Percentiles rank a stretch among this genome's conserved stretches.
Conservation (phyloP, 75 land plant genomes). For the Picea sitchensis region DNA sequence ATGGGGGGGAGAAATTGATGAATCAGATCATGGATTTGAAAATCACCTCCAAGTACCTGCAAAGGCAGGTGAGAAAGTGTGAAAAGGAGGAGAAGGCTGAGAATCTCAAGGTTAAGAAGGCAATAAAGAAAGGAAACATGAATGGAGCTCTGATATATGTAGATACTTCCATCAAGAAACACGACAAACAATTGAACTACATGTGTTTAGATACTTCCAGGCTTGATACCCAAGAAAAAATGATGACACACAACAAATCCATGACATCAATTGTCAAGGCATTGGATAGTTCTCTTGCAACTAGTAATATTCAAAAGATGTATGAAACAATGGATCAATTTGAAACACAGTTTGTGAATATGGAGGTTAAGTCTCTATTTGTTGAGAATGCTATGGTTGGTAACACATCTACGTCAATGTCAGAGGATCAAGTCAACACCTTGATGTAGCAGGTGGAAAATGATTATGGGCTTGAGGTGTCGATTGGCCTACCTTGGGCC, state of each 20-base stretch:
- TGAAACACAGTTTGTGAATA: constrained; percentile 35
- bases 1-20: constrained; percentile 70
- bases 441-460: constrained; percentile 43
- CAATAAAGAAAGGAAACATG: constrained; percentile 94
- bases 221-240: constrained; percentile 83
- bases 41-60: constrained; percentile 76
- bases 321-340: constrained; percentile 44
- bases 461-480: constrained; percentile 44
- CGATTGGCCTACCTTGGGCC: constrained; percentile 38
- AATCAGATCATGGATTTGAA: constrained; percentile 89
- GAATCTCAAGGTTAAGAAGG: constrained; percentile 92
- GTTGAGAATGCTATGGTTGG: constrained; percentile 44
- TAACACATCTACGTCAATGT: constrained; percentile 34
- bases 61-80: constrained; percentile 78
- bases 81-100: constrained; percentile 93
- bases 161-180: constrained; percentile 84
- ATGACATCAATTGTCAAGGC: constrained; percentile 74
- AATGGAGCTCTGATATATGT: constrained; percentile 94
- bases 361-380: constrained; percentile 43
- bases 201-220: constrained; percentile 80
- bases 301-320: constrained; percentile 66
- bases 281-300: constrained; percentile 55
- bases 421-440: constrained; percentile 15
- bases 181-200: constrained; percentile 88
- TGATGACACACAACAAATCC: constrained; percentile 55